Percentiles rank a stretch among this genome's conserved stretches.
These are phyloP conservation scores for Scenedesmus sp. DNA, from an alignment of 163 green algal species.

Conservation along the genomic window DNA sequence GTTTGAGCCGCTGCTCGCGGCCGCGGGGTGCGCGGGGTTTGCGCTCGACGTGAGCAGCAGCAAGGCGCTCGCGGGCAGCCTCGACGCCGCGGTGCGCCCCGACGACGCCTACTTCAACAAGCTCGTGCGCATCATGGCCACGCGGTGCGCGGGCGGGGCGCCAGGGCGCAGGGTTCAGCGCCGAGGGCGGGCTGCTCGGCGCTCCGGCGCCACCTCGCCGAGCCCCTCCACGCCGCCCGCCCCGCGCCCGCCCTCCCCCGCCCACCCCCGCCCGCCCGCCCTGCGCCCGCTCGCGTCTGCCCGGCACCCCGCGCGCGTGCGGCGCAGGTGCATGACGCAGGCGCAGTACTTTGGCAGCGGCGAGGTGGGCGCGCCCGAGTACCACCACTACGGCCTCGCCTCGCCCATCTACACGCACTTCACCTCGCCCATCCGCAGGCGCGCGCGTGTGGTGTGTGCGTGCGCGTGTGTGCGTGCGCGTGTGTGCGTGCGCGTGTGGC, in stretches of 20 bases:
- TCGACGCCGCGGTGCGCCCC: constrained; percentile 81
- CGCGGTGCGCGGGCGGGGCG: constrained; percentile 85
- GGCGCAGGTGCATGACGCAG: constrained; percentile 68
- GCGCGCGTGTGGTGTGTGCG: constrained; percentile 29
- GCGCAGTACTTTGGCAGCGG: constrained; percentile 85
- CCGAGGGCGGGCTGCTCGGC: too few relatives aligned
- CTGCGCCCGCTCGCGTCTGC: not conserved
- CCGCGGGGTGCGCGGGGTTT: constrained; percentile 79
- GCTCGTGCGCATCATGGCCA: constrained; percentile 96
- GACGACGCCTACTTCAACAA: constrained; percentile 98
- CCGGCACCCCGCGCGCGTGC: not conserved
- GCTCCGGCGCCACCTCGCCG: too few relatives aligned
- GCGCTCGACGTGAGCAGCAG: constrained; percentile 76
- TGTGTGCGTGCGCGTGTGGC: too few relatives aligned
- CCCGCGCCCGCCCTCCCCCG: not conserved
- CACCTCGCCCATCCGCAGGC: constrained; percentile 96
- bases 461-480: not conserved
- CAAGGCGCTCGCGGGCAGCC: constrained; percentile 82
- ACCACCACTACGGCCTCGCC: constrained; percentile 96
- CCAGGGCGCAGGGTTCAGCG: not conserved
- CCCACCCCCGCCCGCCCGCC: too few relatives aligned
- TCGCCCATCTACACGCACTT: constrained; percentile 98
- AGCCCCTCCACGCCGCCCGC: not conserved
- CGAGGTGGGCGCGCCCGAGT: constrained; percentile 71
- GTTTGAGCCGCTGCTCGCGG: constrained; percentile 78